Evolutionary conservation across 164 flowering plant species (phyloP).

Genomic region (Litsea cubeba): DNA sequence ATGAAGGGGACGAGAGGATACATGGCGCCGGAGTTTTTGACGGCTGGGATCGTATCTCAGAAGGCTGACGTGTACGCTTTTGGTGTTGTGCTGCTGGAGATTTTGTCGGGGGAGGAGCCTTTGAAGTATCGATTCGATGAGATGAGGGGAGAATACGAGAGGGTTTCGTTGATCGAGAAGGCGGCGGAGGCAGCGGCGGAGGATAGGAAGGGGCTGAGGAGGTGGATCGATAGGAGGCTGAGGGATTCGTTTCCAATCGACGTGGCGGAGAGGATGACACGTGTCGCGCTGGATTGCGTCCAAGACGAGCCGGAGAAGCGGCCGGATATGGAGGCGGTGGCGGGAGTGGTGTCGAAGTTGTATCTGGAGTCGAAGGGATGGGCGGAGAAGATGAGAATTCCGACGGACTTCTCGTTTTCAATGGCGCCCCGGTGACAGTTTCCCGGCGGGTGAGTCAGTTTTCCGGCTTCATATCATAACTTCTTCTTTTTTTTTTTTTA

Average conservation of each 20-base stretch:
- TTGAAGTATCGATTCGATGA: constrained; percentile 43
- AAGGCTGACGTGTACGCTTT: constrained; percentile 73
- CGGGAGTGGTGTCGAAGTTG: constrained; percentile 47
- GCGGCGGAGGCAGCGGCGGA: constrained; percentile 27
- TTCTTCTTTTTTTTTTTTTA: too few relatives aligned
- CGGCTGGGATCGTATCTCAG: constrained; percentile 47
- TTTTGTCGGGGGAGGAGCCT: constrained; percentile 66
- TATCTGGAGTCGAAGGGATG: constrained; percentile 54
- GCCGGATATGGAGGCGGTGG: constrained; percentile 66
- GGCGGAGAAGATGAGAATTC: constrained; percentile 38
- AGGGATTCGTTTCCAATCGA: constrained; percentile 69
- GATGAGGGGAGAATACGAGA: constrained; percentile 25
- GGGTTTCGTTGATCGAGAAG: constrained; percentile 46
- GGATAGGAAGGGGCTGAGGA: constrained; percentile 41
- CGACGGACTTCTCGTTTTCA: constrained; percentile 46
- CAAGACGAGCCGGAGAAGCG: constrained; percentile 50
- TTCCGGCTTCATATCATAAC: too few relatives aligned
- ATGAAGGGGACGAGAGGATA: constrained; percentile 61
- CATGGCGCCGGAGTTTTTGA: constrained; percentile 73
- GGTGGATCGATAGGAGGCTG: constrained; percentile 65
- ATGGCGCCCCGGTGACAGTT: constrained; percentile 46
- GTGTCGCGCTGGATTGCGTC: constrained; percentile 65
- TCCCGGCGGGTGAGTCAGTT: background rate
- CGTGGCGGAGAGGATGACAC: constrained; percentile 50
- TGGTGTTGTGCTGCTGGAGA: constrained; percentile 71